A percentile compares a stretch with the other conserved stretches of the same genome.
These are phyloP conservation scores for Hypoxylon sp. DNA, from an alignment of 2,329 filamentous ascomycete genomes.

Conservation along the genomic window DNA sequence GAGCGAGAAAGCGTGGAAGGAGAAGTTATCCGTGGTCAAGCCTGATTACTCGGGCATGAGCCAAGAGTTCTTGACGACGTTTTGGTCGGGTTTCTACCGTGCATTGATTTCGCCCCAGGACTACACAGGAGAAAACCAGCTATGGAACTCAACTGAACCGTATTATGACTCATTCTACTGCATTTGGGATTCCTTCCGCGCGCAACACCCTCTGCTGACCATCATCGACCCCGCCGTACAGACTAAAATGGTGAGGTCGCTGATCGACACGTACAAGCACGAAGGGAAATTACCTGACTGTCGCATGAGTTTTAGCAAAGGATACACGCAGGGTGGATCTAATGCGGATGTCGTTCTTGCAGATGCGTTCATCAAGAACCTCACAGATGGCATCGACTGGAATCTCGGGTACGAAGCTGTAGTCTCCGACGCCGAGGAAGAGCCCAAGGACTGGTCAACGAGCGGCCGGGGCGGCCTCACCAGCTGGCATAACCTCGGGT, in stretches of 20 bases:
- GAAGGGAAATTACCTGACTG: constrained; percentile 79
- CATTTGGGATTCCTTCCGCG: constrained; percentile 83
- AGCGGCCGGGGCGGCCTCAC: constrained; percentile 79
- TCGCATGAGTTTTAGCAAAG: constrained; percentile 82
- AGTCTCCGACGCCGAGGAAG: constrained; percentile 77
- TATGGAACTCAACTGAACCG: constrained; percentile 77
- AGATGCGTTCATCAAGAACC: constrained; percentile 79
- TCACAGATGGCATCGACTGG: constrained; percentile 77
- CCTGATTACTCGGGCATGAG: constrained; percentile 70
- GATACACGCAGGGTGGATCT: constrained; percentile 81
- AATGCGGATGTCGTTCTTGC: constrained; percentile 81
- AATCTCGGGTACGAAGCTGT: constrained; percentile 79
- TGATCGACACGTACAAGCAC: constrained; percentile 80
- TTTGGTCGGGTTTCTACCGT: constrained; percentile 80
- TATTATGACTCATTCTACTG: constrained; percentile 80
- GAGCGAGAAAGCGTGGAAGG: constrained; percentile 72
- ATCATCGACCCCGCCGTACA: constrained; percentile 78
- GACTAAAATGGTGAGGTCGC: constrained; percentile 77
- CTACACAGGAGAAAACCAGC: constrained; percentile 80
- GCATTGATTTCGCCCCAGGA: constrained; percentile 80
- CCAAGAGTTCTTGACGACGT: constrained; percentile 71
- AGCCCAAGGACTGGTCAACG: constrained; percentile 76
- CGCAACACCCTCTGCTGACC: constrained; percentile 79
- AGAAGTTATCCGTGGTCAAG: constrained; percentile 72
- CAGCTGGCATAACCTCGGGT: constrained; percentile 78